Conservation (phyloP, 2,329 filamentous ascomycete species). For the Pseudocercospora eumusae region DNA sequence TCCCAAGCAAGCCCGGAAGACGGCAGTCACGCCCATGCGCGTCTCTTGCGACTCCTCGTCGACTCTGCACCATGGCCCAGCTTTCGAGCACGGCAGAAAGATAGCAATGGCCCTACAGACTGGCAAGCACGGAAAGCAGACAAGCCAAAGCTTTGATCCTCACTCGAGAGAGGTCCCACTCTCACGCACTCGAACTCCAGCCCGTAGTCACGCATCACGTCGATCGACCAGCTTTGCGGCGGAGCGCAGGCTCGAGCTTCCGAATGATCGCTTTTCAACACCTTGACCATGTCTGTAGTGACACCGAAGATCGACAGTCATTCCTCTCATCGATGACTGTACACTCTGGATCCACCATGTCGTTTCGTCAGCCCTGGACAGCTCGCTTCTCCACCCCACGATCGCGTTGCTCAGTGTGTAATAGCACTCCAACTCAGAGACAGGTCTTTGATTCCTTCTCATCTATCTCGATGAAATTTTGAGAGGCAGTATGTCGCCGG, state of each 20-base stretch:
- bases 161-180: slow-evolving; percentile 85
- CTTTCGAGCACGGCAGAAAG: slow-evolving; percentile 8
- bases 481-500: slow-evolving; percentile 60
- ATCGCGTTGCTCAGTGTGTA: slow-evolving; percentile 66
- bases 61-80: slow-evolving; percentile 3
- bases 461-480: slow-evolving; percentile 19
- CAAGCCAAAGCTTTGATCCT: slow-evolving; percentile 94
- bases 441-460: slow-evolving; percentile 93
- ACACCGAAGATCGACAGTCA: slow-evolving; percentile 16
- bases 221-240: neutral
- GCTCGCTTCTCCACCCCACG: slow-evolving; percentile 15
- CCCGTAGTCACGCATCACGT: slow-evolving; percentile 3
- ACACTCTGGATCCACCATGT: slow-evolving; percentile 26
- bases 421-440: slow-evolving; percentile 78
- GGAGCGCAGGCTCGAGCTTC: slow-evolving; percentile 12
- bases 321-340: slow-evolving; percentile 17
- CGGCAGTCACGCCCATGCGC: slow-evolving; percentile 7
- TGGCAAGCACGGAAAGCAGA: slow-evolving; percentile 54
- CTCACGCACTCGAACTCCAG: slow-evolving; percentile 27
- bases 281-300: neutral
- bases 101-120: slow-evolving; percentile 17
- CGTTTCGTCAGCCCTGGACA: slow-evolving; percentile 31
- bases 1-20: slow-evolving; percentile 17
- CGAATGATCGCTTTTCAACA: slow-evolving; percentile 12
- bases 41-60: slow-evolving; percentile 17